Evolutionary conservation across 2,329 filamentous ascomycete genomes (phyloP), one percentile per base, ranked within the genome.

Genomic region (Domatiomyces catenatus): DNA sequence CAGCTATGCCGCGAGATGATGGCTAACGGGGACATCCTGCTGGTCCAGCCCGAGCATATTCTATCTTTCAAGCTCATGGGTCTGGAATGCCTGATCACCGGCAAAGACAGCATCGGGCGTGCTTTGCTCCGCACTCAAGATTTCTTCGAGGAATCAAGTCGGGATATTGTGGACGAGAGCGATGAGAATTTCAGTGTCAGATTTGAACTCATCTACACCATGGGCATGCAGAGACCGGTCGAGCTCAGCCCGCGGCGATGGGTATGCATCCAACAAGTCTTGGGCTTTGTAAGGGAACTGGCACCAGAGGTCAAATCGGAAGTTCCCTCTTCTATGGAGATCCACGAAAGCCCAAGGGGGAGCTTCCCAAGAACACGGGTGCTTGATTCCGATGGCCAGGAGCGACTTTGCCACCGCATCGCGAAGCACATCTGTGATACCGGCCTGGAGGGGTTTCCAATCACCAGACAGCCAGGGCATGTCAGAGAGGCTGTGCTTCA

Each of bases 31-130:
- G 79, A 79, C 0, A 64, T 84, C 0, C 56, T 84, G 0, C 62
- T 85, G 0, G 66, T 78, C 0, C 79, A 83, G 42, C 81, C 81
- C 0, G 80, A 84, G 55, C 76, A 83, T 52, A 60, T 83, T 0
- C 61, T 84, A 0, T 84, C 80, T 0, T 76, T 84, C 46, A 71
- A 81, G 56, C 66, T 84, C 0, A 79, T 81, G 69, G 75, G 75
- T 0, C 60, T 80, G 0, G 77, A 83, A 51, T 66, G 60, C 2
- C 58, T 70, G 0, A 58, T 74, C 1, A 57, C 57, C 0, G 62
- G 58, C 2, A 57, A 66, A 1, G 19, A 58, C 0, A 17, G 46
- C 0, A n/a, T 68, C 2, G 71, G 70, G 0, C 47, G 53, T 0
- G 45, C 51, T 0, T 57, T 79, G 15, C 51, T 75, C 0, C 17